phyloP scores from a whole-genome alignment of 2,329 filamentous ascomycete genomes.

The Apiospora marii region DNA sequence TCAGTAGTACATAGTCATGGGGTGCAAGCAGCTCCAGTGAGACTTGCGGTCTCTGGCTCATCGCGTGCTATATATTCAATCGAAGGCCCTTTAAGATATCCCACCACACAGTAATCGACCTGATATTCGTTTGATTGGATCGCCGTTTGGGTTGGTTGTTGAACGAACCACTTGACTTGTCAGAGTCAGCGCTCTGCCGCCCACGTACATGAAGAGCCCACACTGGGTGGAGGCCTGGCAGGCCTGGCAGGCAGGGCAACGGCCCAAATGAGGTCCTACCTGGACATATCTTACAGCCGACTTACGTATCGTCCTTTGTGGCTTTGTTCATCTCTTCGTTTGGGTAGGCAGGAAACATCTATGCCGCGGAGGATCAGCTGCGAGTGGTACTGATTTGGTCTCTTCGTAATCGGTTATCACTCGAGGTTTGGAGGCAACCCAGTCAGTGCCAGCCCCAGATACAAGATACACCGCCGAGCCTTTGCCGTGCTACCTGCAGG shows the following conservation, averaged over 20 bases:
- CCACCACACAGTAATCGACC: background rate
- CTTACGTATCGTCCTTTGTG: slow-evolving; percentile 16
- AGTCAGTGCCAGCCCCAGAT: background rate
- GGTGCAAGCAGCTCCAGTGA: no score
- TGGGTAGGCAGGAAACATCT: background rate
- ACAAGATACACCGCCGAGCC: slow-evolving; percentile 10
- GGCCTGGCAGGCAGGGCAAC: slow-evolving; percentile 20
- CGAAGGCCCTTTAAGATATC: background rate
- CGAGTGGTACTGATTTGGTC: background rate
- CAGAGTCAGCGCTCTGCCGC: slow-evolving; percentile 12
- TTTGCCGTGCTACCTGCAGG: slow-evolving; percentile 3
- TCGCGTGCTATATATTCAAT: background rate
- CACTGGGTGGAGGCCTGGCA: slow-evolving; percentile 20
- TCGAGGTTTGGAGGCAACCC: slow-evolving; percentile 3
- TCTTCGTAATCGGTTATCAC: slow-evolving; percentile 16
- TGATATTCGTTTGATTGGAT: background rate
- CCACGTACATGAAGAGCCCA: slow-evolving; percentile 5
- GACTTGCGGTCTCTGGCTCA: background rate
- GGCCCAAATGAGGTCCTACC: slow-evolving; percentile 10
- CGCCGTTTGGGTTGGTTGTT: background rate
- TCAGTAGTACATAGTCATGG: background rate
- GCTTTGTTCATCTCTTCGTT: slow-evolving; percentile 11
- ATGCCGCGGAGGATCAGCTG: background rate
- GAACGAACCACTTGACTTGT: background rate
- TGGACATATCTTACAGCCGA: background rate